Percentiles rank a stretch among this genome's conserved stretches.
These are phyloP conservation scores for Puccinia hordei DNA, from an alignment of 1,284 basidiomycete genomes.

Conservation along the genomic window DNA sequence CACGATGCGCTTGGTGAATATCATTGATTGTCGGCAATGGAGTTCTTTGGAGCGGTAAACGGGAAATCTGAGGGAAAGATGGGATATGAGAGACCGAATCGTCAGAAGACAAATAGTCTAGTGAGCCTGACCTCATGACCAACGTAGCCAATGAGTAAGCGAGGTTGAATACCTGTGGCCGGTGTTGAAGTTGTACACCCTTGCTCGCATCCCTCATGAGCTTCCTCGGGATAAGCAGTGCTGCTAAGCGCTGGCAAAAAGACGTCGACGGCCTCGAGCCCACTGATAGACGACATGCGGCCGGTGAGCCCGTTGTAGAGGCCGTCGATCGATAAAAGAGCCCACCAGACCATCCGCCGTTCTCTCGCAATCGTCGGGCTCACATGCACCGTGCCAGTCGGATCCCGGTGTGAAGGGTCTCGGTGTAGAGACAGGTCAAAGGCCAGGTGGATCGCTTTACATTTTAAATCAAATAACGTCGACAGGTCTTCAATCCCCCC, in stretches of 20 bases:
- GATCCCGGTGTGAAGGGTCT: slow-evolving; percentile 46
- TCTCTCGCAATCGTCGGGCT: slow-evolving; percentile 23
- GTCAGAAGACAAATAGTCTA: not conserved
- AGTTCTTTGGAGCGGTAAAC: slow-evolving; percentile 46
- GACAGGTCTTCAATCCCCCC: slow-evolving; percentile 41
- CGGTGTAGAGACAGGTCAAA: slow-evolving; percentile 44
- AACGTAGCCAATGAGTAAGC: slow-evolving; percentile 42
- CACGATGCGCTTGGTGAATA: slow-evolving; percentile 46
- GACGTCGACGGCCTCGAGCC: slow-evolving; percentile 45
- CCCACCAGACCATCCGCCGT: slow-evolving; percentile 49
- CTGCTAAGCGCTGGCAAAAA: slow-evolving; percentile 45
- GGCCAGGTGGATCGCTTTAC: slow-evolving; percentile 43
- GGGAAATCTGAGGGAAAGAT: slow-evolving; percentile 20
- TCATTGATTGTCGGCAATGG: slow-evolving; percentile 49
- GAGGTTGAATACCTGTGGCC: slow-evolving; percentile 30
- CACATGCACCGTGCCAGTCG: slow-evolving; percentile 17
- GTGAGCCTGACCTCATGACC: slow-evolving; percentile 41
- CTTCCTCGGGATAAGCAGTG: slow-evolving; percentile 26
- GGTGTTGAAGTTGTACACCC: slow-evolving; percentile 39
- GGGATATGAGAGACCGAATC: not conserved
- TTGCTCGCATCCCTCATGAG: slow-evolving; percentile 40
- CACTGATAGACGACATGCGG: slow-evolving; percentile 29
- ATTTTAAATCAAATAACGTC: slow-evolving; percentile 39
- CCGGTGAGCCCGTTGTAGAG: slow-evolving; percentile 45
- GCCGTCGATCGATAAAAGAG: slow-evolving; percentile 47